A percentile compares a stretch with the other conserved stretches of the same genome.
These are phyloP conservation scores for Irpex lacteus DNA, from an alignment of 1,284 basidiomycete genomes.

Conservation along the genomic window DNA sequence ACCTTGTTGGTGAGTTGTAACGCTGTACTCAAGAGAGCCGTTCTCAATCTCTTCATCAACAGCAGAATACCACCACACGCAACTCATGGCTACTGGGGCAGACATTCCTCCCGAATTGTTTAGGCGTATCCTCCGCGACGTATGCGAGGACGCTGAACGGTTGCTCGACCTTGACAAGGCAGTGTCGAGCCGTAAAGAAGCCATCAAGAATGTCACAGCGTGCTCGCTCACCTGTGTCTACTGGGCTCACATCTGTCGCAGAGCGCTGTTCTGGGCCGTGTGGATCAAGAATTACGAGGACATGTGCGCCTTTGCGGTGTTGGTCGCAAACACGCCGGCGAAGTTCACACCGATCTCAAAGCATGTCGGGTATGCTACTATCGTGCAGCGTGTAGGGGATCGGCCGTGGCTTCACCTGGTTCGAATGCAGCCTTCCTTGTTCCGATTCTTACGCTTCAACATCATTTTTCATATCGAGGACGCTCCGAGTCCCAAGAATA, in stretches of 20 bases:
- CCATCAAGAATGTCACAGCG: neutral
- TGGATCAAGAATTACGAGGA: neutral
- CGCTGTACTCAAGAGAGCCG: too few species aligned
- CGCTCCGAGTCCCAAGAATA: too few species aligned
- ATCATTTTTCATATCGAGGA: neutral
- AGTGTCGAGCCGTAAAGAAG: neutral
- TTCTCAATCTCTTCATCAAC: too few species aligned
- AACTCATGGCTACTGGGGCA: neutral
- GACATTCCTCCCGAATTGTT: neutral
- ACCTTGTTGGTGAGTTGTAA: too few species aligned
- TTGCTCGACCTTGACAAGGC: neutral
- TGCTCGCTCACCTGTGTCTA: neutral
- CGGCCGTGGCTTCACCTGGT: neutral
- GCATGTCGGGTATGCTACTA: neutral
- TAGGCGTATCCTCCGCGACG: neutral
- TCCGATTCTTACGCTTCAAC: neutral
- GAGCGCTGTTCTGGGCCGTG: neutral
- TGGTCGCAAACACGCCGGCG: neutral
- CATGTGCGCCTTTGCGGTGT: neutral
- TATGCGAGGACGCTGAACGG: neutral
- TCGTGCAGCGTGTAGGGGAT: neutral
- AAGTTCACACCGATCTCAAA: neutral
- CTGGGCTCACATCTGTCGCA: neutral
- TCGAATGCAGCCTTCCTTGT: neutral
- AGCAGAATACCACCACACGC: too few species aligned